Percentiles rank a stretch among this genome's conserved stretches.
Evolutionary conservation across 345 rosid species (phyloP).

Genomic region (Eucalyptus marginata): DNA sequence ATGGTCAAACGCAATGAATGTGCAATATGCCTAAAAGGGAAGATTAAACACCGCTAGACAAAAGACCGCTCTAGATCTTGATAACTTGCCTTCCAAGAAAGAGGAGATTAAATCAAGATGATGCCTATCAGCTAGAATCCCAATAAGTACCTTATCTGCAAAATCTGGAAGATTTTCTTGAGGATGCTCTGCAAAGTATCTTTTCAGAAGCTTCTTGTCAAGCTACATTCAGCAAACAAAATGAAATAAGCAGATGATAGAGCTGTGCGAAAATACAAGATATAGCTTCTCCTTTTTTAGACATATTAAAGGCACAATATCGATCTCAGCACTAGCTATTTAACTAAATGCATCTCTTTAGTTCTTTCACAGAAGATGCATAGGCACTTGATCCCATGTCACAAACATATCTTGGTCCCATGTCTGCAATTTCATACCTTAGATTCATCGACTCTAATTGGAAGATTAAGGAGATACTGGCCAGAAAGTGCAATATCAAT

Average conservation of each 20-base stretch:
- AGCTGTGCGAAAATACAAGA: background rate
- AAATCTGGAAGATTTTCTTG: conserved; percentile 64
- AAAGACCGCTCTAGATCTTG: background rate
- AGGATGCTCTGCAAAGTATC: conserved; percentile 56
- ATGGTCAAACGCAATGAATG: background rate
- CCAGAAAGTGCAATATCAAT: conserved; percentile 80
- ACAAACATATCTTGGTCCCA: background rate
- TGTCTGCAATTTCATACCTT: conserved; percentile 38
- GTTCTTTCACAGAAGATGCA: background rate
- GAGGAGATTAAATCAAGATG: background rate
- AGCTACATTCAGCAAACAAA: conserved; percentile 40
- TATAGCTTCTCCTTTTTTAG: background rate
- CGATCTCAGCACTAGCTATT: background rate
- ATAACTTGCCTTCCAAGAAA: background rate
- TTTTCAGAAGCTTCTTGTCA: conserved; percentile 68
- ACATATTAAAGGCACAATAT: background rate
- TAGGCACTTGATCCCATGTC: background rate
- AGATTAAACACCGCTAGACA: background rate
- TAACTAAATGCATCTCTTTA: background rate
- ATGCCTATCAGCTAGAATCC: background rate
- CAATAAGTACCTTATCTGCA: conserved; percentile 58
- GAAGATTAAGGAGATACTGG: conserved; percentile 88
- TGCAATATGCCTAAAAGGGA: background rate
- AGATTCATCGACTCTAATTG: conserved; percentile 78
- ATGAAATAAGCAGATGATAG: background rate